A percentile compares a stretch with the other conserved stretches of the same genome.
Evolutionary conservation across 495 filamentous ascomycete species (phyloP).

Genomic region (Wilcoxina mikolae): DNA sequence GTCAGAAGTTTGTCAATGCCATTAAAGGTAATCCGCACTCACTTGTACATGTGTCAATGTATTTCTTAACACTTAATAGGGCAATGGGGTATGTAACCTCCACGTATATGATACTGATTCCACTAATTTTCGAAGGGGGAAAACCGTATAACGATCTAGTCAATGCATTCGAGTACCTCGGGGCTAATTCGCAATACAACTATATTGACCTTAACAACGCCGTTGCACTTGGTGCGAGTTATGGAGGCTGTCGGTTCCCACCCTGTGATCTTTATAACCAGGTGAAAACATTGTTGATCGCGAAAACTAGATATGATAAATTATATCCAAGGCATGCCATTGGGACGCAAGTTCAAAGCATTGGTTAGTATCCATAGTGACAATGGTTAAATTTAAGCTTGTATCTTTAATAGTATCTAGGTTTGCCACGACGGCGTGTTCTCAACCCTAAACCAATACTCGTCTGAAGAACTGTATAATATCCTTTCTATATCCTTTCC

Average conservation of each 20-base stretch:
- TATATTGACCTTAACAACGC: slow-evolving; percentile 67
- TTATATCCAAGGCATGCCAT: slow-evolving; percentile 55
- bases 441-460: slow-evolving; percentile 48
- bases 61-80: no score
- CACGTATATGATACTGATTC: background rate
- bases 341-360: slow-evolving; percentile 71
- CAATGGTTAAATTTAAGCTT: no score
- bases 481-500: no score
- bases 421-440: slow-evolving; percentile 76
- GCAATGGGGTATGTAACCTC: slow-evolving; percentile 62
- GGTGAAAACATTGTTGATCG: background rate
- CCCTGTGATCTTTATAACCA: slow-evolving; percentile 23
- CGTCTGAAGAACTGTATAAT: slow-evolving; percentile 75
- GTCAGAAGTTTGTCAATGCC: slow-evolving; percentile 60
- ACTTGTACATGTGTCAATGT: no score
- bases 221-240: slow-evolving; percentile 70
- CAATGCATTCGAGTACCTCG: slow-evolving; percentile 62
- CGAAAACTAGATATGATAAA: slow-evolving; percentile 27
- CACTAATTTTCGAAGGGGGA: slow-evolving; percentile 12
- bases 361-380: no score
- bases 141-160: slow-evolving; percentile 37
- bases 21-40: slow-evolving; percentile 49
- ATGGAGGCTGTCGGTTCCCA: slow-evolving; percentile 75
- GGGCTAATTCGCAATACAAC: slow-evolving; percentile 40
- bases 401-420: slow-evolving; percentile 10